Evolutionary conservation across 257 asterid genomes (phyloP), one percentile per base, ranked within the genome.

Genomic region (Solanum pinnatisectum): DNA sequence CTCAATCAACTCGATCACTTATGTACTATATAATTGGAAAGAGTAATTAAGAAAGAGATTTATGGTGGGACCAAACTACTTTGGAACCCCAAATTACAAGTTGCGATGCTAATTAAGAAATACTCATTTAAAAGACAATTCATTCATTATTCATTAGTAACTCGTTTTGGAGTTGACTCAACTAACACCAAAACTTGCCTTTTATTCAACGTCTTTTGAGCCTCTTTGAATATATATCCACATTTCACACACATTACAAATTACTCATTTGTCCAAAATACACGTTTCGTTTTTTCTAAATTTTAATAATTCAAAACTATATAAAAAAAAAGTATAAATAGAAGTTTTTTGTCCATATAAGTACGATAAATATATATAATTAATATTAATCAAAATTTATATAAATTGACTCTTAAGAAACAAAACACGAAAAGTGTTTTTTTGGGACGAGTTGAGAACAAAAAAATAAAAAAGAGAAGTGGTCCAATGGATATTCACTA

Each of bases 121-220:
- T 68, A 77, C 84, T 35, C 33, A 6, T n/a, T 63, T 23, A 63
- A 0, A n/a, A n/a, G 15, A 63, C 87, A 30, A 30, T 46, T 74
- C 73, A 83, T 78, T 78, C 5, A 42, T 52, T 10, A 39, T 15
- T 23, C 86, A 46, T n/a, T 15, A 76, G 27, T 25, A 30, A 10
- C 70, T 22, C 88, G 56, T n/a, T 52, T 44, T 85, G 88, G 87
- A 67, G 63, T 88, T 74, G 88, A 86, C 90, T 74, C 84, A 71
- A 87, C 88, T 8, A 73, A 42, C 68, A 25, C 23, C 88, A 49
- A 74, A 42, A 22, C 59, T 72, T 63, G 12, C 16, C 59, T 83
- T 88, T 44, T 42, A 71, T 65, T 81, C 30, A 9, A 81, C 40
- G 27, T 36, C 40, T 81, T 27, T 81, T 81, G 25, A 15, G 67